Evolutionary conservation across 1,139 yeast genomes (phyloP), one percentile per base, ranked within the genome.

Genomic region (Lodderomyces beijingensis): DNA sequence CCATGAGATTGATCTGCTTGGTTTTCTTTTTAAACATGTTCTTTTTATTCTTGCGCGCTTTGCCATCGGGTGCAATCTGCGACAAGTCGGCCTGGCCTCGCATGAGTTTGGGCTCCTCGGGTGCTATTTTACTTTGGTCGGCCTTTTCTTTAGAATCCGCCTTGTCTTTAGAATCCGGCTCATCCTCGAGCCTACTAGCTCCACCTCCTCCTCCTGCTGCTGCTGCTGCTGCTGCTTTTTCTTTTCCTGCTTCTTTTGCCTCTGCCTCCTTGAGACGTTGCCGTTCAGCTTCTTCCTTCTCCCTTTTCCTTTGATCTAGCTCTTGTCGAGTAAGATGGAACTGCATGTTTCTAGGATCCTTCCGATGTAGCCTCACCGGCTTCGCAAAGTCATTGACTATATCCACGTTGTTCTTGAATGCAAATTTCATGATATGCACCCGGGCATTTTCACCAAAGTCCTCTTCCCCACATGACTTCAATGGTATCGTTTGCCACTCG

Each of bases 61-160:
- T 93, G 11, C 95, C 96, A 57, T 87, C 95, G 1, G 96, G 96
- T 0, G 96, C 96, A 30, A 87, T 88, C 44, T 78, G 79, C 13
- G 82, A 70, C 65, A 79, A 59, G 44, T 78, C 84, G 9, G 63
- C 33, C 40, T 49, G 31, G n/a, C 20, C 13, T 25, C 43, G 46
- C 29, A 43, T 49, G 31, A 50, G 50, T 11, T 28, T 19, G 27
- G 35, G 17, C 13, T 32, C 28, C 17, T 35, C 30, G 7, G 28
- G 33, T 17, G 34, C 23, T 36, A 49, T 50, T 41, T 44, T 11
- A 11, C 4, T 16, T 28, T 18, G 18, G 20, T 16, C 50, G 53
- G 4, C 41, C 42, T 28, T 48, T 44, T 18, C 44, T 46, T 22
- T 45, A 48, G 24, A 17, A 16, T 19, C 16, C 15, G 5, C 24